Percentiles rank a stretch among this genome's conserved stretches.
phyloP scores from a whole-genome alignment of 768 basidiomycete species.

The Psilocybe sp. region DNA sequence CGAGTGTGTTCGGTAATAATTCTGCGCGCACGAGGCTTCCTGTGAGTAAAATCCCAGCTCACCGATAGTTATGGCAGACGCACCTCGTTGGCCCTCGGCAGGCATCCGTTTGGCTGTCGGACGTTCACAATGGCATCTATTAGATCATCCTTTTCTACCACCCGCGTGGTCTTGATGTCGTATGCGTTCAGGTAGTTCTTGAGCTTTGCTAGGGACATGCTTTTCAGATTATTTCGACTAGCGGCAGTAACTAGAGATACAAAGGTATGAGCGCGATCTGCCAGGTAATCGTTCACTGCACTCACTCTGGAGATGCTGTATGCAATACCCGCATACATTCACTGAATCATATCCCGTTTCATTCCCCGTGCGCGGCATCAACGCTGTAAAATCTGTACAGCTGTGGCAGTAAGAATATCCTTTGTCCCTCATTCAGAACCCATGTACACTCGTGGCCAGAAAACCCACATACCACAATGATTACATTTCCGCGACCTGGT shows the following conservation, averaged over 20 bases:
- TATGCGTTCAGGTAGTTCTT: slow-evolving; percentile 72
- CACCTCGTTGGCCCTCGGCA: slow-evolving; percentile 59
- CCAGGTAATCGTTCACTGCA: neutral
- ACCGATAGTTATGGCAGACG: slow-evolving; percentile 1
- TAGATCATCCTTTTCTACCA: slow-evolving; percentile 77
- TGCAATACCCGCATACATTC: slow-evolving; percentile 71
- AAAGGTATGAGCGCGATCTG: neutral
- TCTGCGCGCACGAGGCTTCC: slow-evolving; percentile 27
- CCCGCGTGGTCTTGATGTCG: slow-evolving; percentile 56
- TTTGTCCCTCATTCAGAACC: slow-evolving; percentile 21
- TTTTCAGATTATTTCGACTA: slow-evolving; percentile 53
- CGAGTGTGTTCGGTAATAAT: slow-evolving; percentile 60
- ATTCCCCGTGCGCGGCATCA: slow-evolving; percentile 62
- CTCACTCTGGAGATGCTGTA: slow-evolving; percentile 65
- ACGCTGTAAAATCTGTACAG: slow-evolving; percentile 74
- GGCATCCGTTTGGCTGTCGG: slow-evolving; percentile 63
- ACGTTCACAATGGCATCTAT: slow-evolving; percentile 59
- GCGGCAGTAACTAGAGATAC: slow-evolving; percentile 70
- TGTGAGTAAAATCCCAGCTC: neutral
- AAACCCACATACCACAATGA: slow-evolving; percentile 61
- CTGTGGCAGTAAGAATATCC: slow-evolving; percentile 72
- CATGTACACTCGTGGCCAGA: neutral
- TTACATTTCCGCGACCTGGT: slow-evolving; percentile 63
- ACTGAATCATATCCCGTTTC: slow-evolving; percentile 62
- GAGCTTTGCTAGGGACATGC: slow-evolving; percentile 55